Percentiles rank a stretch among this genome's conserved stretches.
Evolutionary conservation across 2,329 filamentous ascomycete genomes (phyloP).

Genomic region (Neophaeococcomyces mojaviensis): DNA sequence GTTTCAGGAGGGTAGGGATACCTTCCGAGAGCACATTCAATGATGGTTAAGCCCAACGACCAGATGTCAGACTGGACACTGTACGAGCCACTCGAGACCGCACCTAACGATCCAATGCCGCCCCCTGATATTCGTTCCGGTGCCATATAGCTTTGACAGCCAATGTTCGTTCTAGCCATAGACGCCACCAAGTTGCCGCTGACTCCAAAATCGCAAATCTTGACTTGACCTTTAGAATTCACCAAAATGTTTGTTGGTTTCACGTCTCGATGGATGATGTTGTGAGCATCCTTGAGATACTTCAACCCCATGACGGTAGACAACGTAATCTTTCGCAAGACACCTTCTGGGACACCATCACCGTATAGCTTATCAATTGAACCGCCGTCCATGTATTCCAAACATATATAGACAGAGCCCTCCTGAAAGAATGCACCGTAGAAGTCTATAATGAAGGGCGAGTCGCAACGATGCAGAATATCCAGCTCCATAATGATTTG

Average conservation of each 20-base stretch:
- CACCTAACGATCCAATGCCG: slow-evolving; percentile 63
- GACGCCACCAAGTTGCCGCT: slow-evolving; percentile 93
- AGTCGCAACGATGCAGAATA: slow-evolving; percentile 88
- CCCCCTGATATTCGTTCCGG: slow-evolving; percentile 90
- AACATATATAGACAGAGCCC: slow-evolving; percentile 97
- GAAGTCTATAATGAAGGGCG: slow-evolving; percentile 96
- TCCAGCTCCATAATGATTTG: slow-evolving; percentile 97
- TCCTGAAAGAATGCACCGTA: slow-evolving; percentile 99
- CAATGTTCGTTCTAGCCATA: slow-evolving; percentile 97
- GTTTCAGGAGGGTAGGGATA: slow-evolving; percentile 97
- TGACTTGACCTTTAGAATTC: slow-evolving; percentile 84
- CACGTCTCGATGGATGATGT: slow-evolving; percentile 97
- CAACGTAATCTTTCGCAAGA: slow-evolving; percentile 83
- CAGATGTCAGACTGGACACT: slow-evolving; percentile 97
- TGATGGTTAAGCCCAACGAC: slow-evolving; percentile 88
- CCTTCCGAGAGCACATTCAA: slow-evolving; percentile 87
- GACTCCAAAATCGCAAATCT: slow-evolving; percentile 98
- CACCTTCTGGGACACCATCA: slow-evolving; percentile 79
- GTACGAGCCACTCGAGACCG: slow-evolving; percentile 69
- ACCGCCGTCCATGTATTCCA: slow-evolving; percentile 98
- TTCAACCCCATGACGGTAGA: slow-evolving; percentile 88
- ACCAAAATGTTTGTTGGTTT: slow-evolving; percentile 98
- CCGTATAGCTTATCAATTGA: slow-evolving; percentile 94
- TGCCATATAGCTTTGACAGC: slow-evolving; percentile 98
- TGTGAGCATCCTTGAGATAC: slow-evolving; percentile 91